These are phyloP conservation scores for Rhodotorula sp. DNA, from an alignment of 1,284 basidiomycete species.

Conservation along the genomic window DNA sequence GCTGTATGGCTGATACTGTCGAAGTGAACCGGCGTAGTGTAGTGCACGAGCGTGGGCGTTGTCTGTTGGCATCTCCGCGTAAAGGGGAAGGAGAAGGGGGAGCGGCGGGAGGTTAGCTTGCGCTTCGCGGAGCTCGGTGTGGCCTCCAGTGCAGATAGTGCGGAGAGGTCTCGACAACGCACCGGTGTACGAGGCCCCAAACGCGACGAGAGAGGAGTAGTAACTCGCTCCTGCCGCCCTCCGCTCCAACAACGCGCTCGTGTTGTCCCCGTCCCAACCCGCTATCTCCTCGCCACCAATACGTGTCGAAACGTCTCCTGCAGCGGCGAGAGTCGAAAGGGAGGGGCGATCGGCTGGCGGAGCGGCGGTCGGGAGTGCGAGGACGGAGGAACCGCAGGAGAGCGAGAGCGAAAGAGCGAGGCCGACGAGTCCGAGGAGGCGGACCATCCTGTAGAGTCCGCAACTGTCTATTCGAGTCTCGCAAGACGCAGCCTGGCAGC, in stretches of 20 bases:
- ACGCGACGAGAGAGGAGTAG: slow-evolving; percentile 32
- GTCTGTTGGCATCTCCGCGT: slow-evolving; percentile 8
- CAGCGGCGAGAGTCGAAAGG: no score
- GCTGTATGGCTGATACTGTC: slow-evolving; percentile 29
- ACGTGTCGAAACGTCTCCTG: no score
- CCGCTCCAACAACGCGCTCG: no score
- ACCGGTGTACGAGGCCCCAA: slow-evolving; percentile 37
- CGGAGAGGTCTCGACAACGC: neutral
- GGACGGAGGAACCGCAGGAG: neutral
- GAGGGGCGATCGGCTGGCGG: no score
- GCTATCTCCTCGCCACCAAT: no score
- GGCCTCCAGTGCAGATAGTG: neutral
- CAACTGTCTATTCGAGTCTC: neutral
- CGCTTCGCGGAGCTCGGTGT: neutral
- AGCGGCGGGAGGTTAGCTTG: neutral
- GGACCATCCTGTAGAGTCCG: neutral
- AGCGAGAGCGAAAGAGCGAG: neutral
- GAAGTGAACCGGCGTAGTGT: slow-evolving; percentile 10
- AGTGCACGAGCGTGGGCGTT: slow-evolving; percentile 26
- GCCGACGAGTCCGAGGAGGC: neutral
- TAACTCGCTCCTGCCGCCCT: neutral
- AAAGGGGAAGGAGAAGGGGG: no score
- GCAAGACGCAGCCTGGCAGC: neutral
- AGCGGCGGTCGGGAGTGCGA: neutral
- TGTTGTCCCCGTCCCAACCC: no score